Conservation (phyloP, 1,139 yeast genomes). For the Yamadazyma friedrichii region DNA sequence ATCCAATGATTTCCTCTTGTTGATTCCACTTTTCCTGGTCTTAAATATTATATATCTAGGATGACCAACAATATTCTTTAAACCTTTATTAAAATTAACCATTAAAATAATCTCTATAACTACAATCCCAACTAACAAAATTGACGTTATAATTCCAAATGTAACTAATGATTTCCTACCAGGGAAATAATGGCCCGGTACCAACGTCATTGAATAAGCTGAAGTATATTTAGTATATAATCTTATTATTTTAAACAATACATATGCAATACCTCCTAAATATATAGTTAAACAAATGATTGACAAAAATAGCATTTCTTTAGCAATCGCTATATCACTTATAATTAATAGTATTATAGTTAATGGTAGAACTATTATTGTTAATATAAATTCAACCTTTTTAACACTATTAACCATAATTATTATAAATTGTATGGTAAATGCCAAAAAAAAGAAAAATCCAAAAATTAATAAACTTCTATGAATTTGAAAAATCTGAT, state of each 20-base stretch:
- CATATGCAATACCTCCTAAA: constrained; percentile 47
- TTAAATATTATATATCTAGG: constrained; percentile 1
- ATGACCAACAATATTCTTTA: constrained; percentile 15
- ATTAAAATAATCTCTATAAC: constrained; percentile 35
- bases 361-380: constrained; percentile 49
- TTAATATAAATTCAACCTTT: constrained; percentile 49
- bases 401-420: constrained; percentile 40
- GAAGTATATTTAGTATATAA: constrained; percentile 45
- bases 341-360: constrained; percentile 39
- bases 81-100: constrained; percentile 41
- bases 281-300: constrained; percentile 30
- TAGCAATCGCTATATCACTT: constrained; percentile 39
- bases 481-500: constrained; percentile 42
- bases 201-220: constrained; percentile 20
- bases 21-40: background rate
- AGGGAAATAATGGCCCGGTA: constrained; percentile 41
- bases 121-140: constrained; percentile 38
- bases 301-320: constrained; percentile 35
- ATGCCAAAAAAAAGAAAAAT: constrained; percentile 52
- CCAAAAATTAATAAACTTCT: constrained; percentile 44
- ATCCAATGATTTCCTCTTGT: background rate
- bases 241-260: constrained; percentile 49
- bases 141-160: constrained; percentile 47
- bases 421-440: constrained; percentile 52
- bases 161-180: constrained; percentile 48